phyloP scores from a whole-genome alignment of 1,284 basidiomycete genomes.

The Ustilago nuda region DNA sequence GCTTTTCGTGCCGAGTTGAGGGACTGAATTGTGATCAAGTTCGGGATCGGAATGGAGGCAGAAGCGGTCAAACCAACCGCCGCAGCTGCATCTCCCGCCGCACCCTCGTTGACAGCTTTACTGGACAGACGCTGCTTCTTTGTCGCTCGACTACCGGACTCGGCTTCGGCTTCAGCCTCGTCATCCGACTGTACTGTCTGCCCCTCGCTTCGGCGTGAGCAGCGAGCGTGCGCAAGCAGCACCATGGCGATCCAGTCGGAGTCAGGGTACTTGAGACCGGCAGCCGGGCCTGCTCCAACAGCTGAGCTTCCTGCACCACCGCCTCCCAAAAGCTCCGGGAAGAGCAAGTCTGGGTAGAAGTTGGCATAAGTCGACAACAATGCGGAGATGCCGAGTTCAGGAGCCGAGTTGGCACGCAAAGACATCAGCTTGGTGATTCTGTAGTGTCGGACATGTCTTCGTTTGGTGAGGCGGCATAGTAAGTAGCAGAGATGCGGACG shows the following conservation, averaged over 20 bases:
- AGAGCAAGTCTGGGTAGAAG: slow-evolving; percentile 57
- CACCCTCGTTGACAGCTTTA: slow-evolving; percentile 19
- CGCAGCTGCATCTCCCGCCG: slow-evolving; percentile 11
- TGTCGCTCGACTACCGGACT: slow-evolving; percentile 5
- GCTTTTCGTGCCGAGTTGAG: slow-evolving; percentile 43
- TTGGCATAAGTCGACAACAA: slow-evolving; percentile 53
- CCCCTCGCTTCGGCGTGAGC: slow-evolving; percentile 23
- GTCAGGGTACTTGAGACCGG: slow-evolving; percentile 51
- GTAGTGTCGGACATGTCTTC: slow-evolving; percentile 54
- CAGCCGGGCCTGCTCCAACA: slow-evolving; percentile 25
- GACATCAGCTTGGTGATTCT: slow-evolving; percentile 54
- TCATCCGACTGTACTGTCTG: slow-evolving; percentile 39
- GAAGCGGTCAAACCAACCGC: slow-evolving; percentile 14
- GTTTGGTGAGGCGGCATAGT: slow-evolving; percentile 46
- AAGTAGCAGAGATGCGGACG: slow-evolving; percentile 54
- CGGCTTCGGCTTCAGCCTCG: slow-evolving; percentile 19
- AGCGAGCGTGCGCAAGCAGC: slow-evolving; percentile 41
- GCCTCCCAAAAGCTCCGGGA: slow-evolving; percentile 48
- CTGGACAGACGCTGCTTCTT: slow-evolving; percentile 32
- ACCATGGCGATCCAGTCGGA: slow-evolving; percentile 39
- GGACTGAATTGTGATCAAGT: slow-evolving; percentile 48
- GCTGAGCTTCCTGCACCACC: slow-evolving; percentile 30
- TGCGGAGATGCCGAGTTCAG: slow-evolving; percentile 41
- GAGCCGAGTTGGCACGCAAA: slow-evolving; percentile 37
- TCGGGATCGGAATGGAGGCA: slow-evolving; percentile 32